These are phyloP conservation scores for Camellia japonica DNA, from an alignment of 148 eudicot species.

Conservation along the genomic window DNA sequence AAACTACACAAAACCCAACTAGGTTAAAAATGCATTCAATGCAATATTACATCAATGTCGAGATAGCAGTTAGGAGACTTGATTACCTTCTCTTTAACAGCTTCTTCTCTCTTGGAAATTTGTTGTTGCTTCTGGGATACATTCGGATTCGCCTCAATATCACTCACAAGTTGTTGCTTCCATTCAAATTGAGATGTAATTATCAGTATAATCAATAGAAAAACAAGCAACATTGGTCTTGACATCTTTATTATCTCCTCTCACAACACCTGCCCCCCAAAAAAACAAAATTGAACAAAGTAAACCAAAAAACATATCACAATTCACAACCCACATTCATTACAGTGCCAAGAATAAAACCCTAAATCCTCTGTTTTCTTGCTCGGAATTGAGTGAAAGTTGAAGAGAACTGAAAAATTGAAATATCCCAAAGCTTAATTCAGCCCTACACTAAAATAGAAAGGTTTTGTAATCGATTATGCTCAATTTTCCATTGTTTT, in stretches of 20 bases:
- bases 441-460: neutral
- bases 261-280: constrained; percentile 18
- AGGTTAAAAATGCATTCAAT: neutral
- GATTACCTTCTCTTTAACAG: constrained; percentile 78
- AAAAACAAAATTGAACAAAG: neutral
- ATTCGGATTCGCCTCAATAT: constrained; percentile 43
- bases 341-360: neutral
- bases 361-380: constrained; percentile 2
- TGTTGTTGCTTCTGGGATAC: constrained; percentile 56
- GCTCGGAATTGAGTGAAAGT: neutral
- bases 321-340: neutral
- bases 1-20: neutral
- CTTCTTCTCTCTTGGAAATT: constrained; percentile 58
- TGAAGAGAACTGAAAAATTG: neutral
- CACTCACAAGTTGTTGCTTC: constrained; percentile 63
- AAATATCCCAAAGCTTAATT: neutral
- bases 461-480: neutral
- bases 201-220: constrained; percentile 58
- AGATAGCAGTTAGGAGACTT: neutral
- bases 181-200: constrained; percentile 87
- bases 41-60: neutral
- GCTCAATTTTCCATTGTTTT: neutral
- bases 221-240: constrained; percentile 65
- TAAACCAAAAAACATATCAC: neutral
- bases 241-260: constrained; percentile 47